Evolutionary conservation across 371 early-diverging fungal species (phyloP).

Genomic region (Syncephalastrum racemosum): DNA sequence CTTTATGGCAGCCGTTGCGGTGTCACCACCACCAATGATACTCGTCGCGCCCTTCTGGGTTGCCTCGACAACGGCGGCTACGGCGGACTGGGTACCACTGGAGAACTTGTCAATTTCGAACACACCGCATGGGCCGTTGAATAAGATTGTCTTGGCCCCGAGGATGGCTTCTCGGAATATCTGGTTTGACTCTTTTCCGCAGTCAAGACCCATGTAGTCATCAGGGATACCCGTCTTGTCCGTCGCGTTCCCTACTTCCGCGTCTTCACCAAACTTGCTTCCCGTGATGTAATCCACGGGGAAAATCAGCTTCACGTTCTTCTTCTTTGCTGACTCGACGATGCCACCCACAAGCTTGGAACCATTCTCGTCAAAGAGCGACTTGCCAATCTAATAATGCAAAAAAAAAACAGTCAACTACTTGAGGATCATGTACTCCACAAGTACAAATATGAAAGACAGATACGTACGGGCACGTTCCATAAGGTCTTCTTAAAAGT

Average conservation of each 20-base stretch:
- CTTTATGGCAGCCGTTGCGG: conserved; percentile 95
- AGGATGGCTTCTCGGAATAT: conserved; percentile 71
- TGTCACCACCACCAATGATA: conserved; percentile 92
- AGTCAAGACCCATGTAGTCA: conserved; percentile 92
- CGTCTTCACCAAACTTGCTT: conserved; percentile 80
- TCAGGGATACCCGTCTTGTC: conserved; percentile 87
- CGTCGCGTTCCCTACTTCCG: conserved; percentile 81
- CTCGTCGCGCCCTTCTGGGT: conserved; percentile 74
- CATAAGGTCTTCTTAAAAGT: conserved; percentile 93
- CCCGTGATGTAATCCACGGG: conserved; percentile 92
- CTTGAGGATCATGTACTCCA: neutral
- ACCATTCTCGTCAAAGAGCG: conserved; percentile 89
- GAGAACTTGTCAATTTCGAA: conserved; percentile 96
- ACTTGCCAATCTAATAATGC: conserved; percentile 78
- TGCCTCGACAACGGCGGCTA: conserved; percentile 85
- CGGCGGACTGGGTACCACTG: conserved; percentile 81
- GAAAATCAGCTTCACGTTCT: conserved; percentile 85
- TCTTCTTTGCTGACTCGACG: conserved; percentile 83
- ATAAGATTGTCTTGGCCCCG: conserved; percentile 90
- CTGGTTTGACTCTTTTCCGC: conserved; percentile 83
- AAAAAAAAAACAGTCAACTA: neutral
- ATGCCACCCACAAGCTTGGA: conserved; percentile 80
- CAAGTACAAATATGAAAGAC: neutral
- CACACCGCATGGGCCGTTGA: conserved; percentile 99
- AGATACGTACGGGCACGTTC: conserved; percentile 62